Base-by-base conservation (phyloP, 371 early-diverging fungal genomes). In the Haplosporangium sp. region DNA sequence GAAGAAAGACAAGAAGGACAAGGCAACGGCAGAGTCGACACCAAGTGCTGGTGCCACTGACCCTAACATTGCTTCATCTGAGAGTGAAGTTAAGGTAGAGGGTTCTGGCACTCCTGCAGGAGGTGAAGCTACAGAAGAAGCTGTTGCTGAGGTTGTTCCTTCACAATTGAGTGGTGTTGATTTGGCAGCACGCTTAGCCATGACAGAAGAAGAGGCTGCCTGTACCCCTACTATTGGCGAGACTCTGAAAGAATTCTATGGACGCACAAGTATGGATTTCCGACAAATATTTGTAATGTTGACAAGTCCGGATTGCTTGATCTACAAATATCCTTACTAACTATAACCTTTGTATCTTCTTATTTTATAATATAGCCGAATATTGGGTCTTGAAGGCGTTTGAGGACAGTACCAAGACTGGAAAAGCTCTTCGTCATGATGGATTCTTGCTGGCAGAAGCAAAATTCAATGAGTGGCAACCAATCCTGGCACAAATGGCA, bases 211-310 rank as follows among this genome's bases (percentile, higher is more conserved):
- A 57, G 83, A 86, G 61, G 68, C 77, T 10, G 66, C 82, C 27
- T 83, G 79, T 65, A 84, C 83, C 2, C 87, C 87, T 1, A 76
- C 72, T 9, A 81, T 83, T 59, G 84, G 85, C 47, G 87, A 87
- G 64, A 72, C 76, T 0, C 67, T 87, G 40, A 68, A 72, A 11
- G 86, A 86, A 57, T 87, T 86, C 53, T 87, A 83, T 61, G 83
- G 78, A 10, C 82, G 87, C 44, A 87, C 87, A 19, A 77, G 83
- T 77, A 84, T 68, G 82, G 73, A 1, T 20, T 20, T 10, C 27
- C 27, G 27, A 27, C 27, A 48, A 17, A 48, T 13, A 1, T 48
- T 17, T 47, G 27, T 27, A 27, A 27, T 27, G 27, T 27, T 27
- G 27, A 27, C 27, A 27, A 27, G 27, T 27, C 27, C 27, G 27